Evolutionary conservation across 108 stramenopile species (phyloP).

Genomic region (Nitzschia palea): DNA sequence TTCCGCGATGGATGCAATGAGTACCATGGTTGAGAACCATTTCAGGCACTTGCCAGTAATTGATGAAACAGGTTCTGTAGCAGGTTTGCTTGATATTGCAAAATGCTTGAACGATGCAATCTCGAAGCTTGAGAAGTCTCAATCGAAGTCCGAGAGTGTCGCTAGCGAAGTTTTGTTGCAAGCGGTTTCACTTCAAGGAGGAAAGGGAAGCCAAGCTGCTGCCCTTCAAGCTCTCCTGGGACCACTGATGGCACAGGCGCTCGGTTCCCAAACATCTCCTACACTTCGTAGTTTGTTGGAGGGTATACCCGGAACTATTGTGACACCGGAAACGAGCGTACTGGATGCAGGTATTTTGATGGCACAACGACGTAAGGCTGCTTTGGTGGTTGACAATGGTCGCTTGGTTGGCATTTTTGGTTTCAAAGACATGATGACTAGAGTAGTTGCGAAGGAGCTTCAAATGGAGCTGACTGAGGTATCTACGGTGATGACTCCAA

Average conservation of each 20-base stretch:
- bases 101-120: constrained; percentile 95
- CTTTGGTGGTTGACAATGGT: constrained; percentile 81
- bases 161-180: constrained; percentile 69
- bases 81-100: constrained; percentile 92
- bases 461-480: constrained; percentile 73
- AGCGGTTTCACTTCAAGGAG: constrained; percentile 59
- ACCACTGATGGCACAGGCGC: constrained; percentile 69
- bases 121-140: constrained; percentile 75
- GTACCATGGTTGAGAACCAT: constrained; percentile 93
- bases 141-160: constrained; percentile 52
- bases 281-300: constrained; percentile 73
- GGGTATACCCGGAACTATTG: constrained; percentile 68
- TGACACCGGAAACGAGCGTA: constrained; percentile 59
- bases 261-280: constrained; percentile 66
- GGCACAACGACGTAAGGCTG: constrained; percentile 85
- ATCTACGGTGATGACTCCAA: constrained; percentile 86
- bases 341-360: constrained; percentile 74
- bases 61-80: constrained; percentile 79
- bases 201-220: constrained; percentile 68
- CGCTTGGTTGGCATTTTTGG: constrained; percentile 88
- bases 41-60: constrained; percentile 94
- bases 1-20: constrained; percentile 88
- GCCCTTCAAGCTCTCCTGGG: constrained; percentile 67
- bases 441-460: constrained; percentile 84
- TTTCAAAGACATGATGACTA: constrained; percentile 92